Evolutionary conservation across 352 stramenopile species (phyloP), one percentile per base, ranked within the genome.

Genomic region (Phytophthora sansomeana): DNA sequence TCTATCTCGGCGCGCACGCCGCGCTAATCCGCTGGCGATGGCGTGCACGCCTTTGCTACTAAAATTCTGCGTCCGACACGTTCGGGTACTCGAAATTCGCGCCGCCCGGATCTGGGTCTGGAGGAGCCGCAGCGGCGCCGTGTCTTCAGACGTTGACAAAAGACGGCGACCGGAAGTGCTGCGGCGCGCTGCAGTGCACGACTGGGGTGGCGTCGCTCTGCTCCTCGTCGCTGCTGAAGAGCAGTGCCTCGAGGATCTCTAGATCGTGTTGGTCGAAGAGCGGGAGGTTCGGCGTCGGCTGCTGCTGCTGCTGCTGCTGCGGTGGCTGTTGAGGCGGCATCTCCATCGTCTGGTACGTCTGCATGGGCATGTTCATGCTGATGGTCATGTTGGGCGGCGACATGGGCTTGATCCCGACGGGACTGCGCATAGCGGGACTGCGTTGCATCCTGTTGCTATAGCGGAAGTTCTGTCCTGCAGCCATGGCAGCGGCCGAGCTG

Each of bases 211-310:
- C 62, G 21, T 79, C 63, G 1, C 21, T 54, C 33, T 85, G 63
- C 48, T 85, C 66, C 29, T 89, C 80, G 32, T 89, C 80, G 21
- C 77, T 81, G 56, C 74, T 85, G 28, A 89, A 89, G 6, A 89
- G 61, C 38, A 89, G 58, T 10, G 70, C 64, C 39, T 89, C 77
- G 13, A 89, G 67, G 26, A 89, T 89, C 30, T 81, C 54, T 14
- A 89, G 50, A 32, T 89, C 80, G 21, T 75, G 50, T 26, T 71
- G 66, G 44, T 85, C 74, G 33, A 89, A 85, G 11, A 83, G 59
- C 36, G 69, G 70, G 4, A 73, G 29, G 19, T 58, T 62, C 33
- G 56, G 50, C 10, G 38, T 63, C 47, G 24, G 26, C 52, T 64
- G 46, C 43, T 50, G 46, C 29, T 42, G 43, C 5, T 49, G 35